Conservation (phyloP, 306 rosid genomes). For the Senna tora region DNA sequence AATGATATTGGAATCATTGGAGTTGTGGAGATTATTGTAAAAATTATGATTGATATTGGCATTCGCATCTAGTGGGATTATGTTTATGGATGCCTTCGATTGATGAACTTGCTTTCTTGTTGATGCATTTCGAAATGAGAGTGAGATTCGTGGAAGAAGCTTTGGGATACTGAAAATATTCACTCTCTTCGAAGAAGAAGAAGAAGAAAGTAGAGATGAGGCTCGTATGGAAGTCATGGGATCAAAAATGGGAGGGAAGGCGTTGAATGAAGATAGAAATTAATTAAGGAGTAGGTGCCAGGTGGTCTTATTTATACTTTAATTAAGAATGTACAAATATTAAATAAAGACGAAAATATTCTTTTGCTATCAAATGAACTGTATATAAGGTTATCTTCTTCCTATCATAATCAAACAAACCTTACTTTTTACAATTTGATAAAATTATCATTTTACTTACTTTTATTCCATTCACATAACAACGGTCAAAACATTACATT, state of each 20-base stretch:
- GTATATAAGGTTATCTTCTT: too few relatives aligned
- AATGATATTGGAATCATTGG: conserved; percentile 1
- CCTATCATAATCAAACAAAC: too few relatives aligned
- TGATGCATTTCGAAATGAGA: conserved; percentile 27
- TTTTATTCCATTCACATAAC: too few relatives aligned
- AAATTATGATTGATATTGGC: not conserved
- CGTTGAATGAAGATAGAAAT: not conserved
- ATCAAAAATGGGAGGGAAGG: not conserved
- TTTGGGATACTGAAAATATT: conserved; percentile 40
- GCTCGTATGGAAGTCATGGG: conserved; percentile 14
- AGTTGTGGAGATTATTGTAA: not conserved
- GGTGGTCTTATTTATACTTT: not conserved
- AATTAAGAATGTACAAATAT: not conserved
- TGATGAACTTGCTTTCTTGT: conserved; percentile 29
- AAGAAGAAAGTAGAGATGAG: conserved; percentile 8
- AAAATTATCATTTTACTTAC: too few relatives aligned
- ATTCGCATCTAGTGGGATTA: not conserved
- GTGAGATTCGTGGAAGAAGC: conserved; percentile 35
- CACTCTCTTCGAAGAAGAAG: conserved; percentile 36
- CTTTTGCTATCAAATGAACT: too few relatives aligned
- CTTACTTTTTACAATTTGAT: too few relatives aligned
- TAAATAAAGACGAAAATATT: too few relatives aligned
- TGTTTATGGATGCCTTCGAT: conserved; percentile 14
- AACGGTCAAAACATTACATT: too few relatives aligned
- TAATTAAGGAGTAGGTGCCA: not conserved